A percentile compares a stretch with the other conserved stretches of the same genome.
These are phyloP conservation scores for Boletus rubescentipes DNA, from an alignment of 768 basidiomycete species.

Conservation along the genomic window DNA sequence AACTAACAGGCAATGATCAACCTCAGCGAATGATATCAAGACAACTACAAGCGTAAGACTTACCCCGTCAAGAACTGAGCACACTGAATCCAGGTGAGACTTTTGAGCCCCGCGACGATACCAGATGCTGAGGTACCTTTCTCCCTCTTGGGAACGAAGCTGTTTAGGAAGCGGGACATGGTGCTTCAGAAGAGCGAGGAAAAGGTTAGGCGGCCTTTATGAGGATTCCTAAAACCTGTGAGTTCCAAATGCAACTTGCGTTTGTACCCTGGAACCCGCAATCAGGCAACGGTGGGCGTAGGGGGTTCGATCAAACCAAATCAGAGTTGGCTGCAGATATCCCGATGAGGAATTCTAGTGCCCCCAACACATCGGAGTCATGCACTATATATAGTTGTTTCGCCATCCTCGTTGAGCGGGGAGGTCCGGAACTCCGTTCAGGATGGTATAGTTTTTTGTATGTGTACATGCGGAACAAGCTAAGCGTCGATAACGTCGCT, in stretches of 20 bases:
- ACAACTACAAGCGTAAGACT: conserved; percentile 1
- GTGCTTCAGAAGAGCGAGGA: neutral
- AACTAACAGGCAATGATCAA: conserved; percentile 38
- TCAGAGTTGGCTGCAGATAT: neutral
- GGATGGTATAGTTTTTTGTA: neutral
- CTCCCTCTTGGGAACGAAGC: conserved; percentile 51
- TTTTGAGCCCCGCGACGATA: conserved; percentile 42
- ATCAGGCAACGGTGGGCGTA: neutral
- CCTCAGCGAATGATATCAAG: neutral
- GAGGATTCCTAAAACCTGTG: neutral
- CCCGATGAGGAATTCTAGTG: neutral
- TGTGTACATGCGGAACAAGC: neutral
- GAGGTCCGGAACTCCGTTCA: neutral
- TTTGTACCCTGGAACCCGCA: neutral
- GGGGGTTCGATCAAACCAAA: neutral
- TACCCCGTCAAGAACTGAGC: conserved; percentile 60
- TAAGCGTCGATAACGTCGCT: neutral
- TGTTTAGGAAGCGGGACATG: conserved; percentile 40
- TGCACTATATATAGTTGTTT: neutral
- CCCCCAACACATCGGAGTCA: neutral
- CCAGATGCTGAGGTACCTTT: conserved; percentile 34
- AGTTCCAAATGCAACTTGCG: neutral
- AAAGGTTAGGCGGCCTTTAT: conserved; percentile 14
- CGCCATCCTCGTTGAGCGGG: neutral
- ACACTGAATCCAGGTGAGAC: conserved; percentile 55